Conservation (phyloP, 208 protist genomes). For the Leishmania arabica region DNA sequence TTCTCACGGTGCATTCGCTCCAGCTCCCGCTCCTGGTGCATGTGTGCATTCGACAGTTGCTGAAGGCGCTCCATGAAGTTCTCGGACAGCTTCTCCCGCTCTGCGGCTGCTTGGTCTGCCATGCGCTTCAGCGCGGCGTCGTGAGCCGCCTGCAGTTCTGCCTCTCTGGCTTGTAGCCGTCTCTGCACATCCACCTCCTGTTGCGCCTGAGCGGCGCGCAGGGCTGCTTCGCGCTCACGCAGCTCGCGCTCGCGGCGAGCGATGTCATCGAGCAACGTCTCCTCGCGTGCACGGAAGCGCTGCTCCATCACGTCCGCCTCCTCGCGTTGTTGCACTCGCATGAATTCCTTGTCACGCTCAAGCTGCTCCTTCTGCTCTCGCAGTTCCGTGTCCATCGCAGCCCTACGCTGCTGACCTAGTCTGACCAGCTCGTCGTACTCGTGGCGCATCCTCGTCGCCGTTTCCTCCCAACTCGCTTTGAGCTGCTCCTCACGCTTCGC, state of each 20-base stretch:
- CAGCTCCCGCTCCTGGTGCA: slow-evolving; percentile 55
- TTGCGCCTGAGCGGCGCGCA: slow-evolving; percentile 35
- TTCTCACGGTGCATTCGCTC: slow-evolving; percentile 75
- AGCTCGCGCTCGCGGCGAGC: slow-evolving; percentile 54
- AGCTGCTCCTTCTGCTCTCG: slow-evolving; percentile 29
- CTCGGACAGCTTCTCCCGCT: slow-evolving; percentile 45
- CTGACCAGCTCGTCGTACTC: slow-evolving; percentile 41
- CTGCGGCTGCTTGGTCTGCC: slow-evolving; percentile 37
- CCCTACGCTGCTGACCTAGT: slow-evolving; percentile 29
- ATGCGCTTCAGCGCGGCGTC: slow-evolving; percentile 50
- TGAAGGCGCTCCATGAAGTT: slow-evolving; percentile 60
- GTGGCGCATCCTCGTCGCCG: slow-evolving; percentile 28
- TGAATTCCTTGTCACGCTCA: slow-evolving; percentile 54
- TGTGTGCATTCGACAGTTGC: slow-evolving; percentile 62
- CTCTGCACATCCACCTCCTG: slow-evolving; percentile 45
- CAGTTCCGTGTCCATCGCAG: slow-evolving; percentile 46
- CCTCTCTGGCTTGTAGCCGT: slow-evolving; percentile 40
- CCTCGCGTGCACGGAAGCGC: slow-evolving; percentile 49
- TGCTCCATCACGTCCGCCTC: slow-evolving; percentile 29
- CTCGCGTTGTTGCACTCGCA: slow-evolving; percentile 29
- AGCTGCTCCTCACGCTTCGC: slow-evolving; percentile 49
- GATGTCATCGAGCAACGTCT: slow-evolving; percentile 50
- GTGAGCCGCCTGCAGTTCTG: slow-evolving; percentile 54
- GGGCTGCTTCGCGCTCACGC: slow-evolving; percentile 45
- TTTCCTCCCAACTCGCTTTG: slow-evolving; percentile 38